A percentile compares a stretch with the other conserved stretches of the same genome.
phyloP scores from a whole-genome alignment of 495 filamentous ascomycete genomes.

The Clavariopsis aquatica region DNA sequence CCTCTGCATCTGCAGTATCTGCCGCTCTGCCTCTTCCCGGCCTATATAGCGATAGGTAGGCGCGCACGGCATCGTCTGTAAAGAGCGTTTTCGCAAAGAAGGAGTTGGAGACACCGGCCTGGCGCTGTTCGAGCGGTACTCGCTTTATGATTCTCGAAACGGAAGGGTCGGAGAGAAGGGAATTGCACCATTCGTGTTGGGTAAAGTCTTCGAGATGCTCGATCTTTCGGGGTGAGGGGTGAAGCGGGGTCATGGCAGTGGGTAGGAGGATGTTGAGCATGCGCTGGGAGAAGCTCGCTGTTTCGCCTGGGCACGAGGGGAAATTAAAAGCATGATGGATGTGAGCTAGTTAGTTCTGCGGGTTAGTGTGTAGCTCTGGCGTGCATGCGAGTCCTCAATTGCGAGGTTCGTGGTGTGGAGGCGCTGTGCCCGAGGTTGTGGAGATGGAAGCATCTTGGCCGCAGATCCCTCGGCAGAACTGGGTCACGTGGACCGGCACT shows the following conservation, averaged over 20 bases:
- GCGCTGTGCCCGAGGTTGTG: background rate
- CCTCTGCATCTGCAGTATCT: background rate
- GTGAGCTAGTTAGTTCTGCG: background rate
- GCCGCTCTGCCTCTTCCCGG: background rate
- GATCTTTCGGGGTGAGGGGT: background rate
- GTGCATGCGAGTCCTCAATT: background rate
- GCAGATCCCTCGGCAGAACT: background rate
- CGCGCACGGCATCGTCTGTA: conserved; percentile 15
- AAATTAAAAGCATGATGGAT: background rate
- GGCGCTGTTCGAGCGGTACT: background rate
- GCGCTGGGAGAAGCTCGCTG: background rate
- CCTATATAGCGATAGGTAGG: conserved; percentile 11
- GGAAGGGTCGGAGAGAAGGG: conserved; percentile 12
- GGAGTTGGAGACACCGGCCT: background rate
- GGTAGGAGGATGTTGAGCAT: background rate
- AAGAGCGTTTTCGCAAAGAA: conserved; percentile 20
- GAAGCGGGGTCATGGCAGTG: background rate
- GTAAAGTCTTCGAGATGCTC: conserved; percentile 26
- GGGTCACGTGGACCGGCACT: background rate
- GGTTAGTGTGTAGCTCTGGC: background rate
- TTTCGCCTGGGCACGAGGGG: background rate
- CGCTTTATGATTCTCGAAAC: conserved; percentile 4
- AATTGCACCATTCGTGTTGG: conserved; percentile 13
- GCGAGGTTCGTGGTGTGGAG: background rate
- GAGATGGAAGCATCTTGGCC: background rate